phyloP scores from a whole-genome alignment of 148 eudicot species.

The Suaeda aralocaspica region DNA sequence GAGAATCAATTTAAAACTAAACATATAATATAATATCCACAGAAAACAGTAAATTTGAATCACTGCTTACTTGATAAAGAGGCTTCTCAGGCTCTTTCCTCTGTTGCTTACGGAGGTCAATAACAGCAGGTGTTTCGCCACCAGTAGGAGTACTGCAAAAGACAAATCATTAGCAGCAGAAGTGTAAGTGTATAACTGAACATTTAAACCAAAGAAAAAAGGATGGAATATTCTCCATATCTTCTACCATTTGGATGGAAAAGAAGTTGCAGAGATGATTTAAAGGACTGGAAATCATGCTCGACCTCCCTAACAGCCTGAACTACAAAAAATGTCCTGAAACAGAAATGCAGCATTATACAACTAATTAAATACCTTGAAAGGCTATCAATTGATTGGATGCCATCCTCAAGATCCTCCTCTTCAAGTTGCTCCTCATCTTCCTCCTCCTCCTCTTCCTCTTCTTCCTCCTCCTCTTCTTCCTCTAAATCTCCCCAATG shows the following conservation, averaged over 20 bases:
- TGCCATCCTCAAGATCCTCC: slow-evolving; percentile 79
- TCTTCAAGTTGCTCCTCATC: slow-evolving; percentile 61
- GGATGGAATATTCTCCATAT: background rate
- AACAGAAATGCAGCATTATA: too few relatives aligned
- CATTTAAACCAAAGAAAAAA: background rate
- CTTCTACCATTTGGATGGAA: slow-evolving; percentile 8
- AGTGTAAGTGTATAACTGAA: background rate
- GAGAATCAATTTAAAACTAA: background rate
- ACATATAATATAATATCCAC: background rate
- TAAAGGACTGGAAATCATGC: background rate
- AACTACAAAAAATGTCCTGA: background rate
- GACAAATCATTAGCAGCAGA: background rate
- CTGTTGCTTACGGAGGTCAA: slow-evolving; percentile 97
- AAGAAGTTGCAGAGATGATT: background rate
- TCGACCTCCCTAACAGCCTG: background rate
- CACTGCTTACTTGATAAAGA: slow-evolving; percentile 68
- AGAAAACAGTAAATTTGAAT: background rate
- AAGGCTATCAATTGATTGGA: slow-evolving; percentile 85
- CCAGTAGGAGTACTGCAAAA: slow-evolving; percentile 92
- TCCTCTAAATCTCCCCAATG: slow-evolving; percentile 99
- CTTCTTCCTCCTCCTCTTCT: slow-evolving; percentile 86
- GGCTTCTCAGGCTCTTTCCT: slow-evolving; percentile 96
- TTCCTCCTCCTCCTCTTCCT: slow-evolving; percentile 75
- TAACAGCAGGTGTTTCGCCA: slow-evolving; percentile 98
- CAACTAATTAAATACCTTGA: slow-evolving; percentile 53